Base-by-base conservation (phyloP, 1,284 basidiomycete species). In the Puccinia novopanici region DNA sequence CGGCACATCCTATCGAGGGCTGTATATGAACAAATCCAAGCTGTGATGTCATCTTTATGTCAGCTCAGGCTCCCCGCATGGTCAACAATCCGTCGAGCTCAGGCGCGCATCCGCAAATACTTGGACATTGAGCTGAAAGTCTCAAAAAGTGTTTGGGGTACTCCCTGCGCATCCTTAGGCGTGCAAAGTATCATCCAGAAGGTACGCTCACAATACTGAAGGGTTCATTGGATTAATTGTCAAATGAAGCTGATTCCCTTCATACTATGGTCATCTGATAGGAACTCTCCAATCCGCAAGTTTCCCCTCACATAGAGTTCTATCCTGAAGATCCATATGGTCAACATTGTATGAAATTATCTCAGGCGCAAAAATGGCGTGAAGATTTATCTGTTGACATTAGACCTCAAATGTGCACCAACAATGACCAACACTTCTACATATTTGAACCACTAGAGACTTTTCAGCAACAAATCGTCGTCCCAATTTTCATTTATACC, bases 401-500 rank as follows among this genome's bases (percentile, higher is more conserved):
- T 10, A 24, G 24, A 63, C 9, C 34, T 4, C 59, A 63, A 19
- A 63, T 63, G 59, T 30, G 24, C 24, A 5, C 30, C 15, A 63
- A 63, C 30, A 63, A 63, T 22, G 19, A 63, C 12, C 45, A 63
- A 63, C 59, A 30, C 24, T 63, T 34, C 34, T 63, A 63, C 59
- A 63, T 63, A 8, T 63, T 63, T 30, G 59, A 63, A 63, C 59
- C 59, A 12, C 15, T 63, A 6, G 3, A 34, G 24, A 63, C 34
- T 19, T 63, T 17, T 40, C 8, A 13, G 8, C 15, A 63, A 8
- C 24, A 63, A 5, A 54, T 54, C 19, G 9, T 54, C 5, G 52
- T 54, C 24, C 59, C 59, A 68, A 45, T 68, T 45, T 68, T 68
- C 40, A 19, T 65, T 40, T 57, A 65, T n/a, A 65, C 19, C 37